Percentiles rank a stretch among this genome's conserved stretches.
Evolutionary conservation across 2,329 filamentous ascomycete genomes (phyloP).

Genomic region (Ophiocordyceps camponoti-saundersi): DNA sequence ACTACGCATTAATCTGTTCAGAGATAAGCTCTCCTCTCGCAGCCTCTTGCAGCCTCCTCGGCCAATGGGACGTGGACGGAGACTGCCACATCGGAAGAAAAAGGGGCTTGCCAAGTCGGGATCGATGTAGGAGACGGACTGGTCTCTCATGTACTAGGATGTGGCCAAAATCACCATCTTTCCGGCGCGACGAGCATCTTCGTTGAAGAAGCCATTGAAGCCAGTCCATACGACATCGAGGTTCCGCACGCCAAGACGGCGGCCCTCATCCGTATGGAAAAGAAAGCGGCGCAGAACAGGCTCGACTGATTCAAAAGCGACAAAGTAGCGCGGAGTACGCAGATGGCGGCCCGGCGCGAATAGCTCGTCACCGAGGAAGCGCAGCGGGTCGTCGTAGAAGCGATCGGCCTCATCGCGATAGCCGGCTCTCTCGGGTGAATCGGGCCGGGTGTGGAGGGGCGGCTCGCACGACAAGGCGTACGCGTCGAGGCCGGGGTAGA

Average conservation of each 20-base stretch:
- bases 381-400: constrained; percentile 55
- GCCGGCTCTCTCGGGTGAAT: constrained; percentile 37
- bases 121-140: constrained; percentile 21
- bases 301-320: constrained; percentile 44
- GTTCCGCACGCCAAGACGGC: constrained; percentile 20
- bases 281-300: constrained; percentile 22
- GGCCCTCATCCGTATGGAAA: constrained; percentile 21
- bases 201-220: constrained; percentile 45
- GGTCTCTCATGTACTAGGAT: no score
- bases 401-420: constrained; percentile 85
- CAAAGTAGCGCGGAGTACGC: constrained; percentile 35
- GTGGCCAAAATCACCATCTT: constrained; percentile 39
- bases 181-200: constrained; percentile 40
- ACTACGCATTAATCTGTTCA: no score
- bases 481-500: constrained; percentile 57
- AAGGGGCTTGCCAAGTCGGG: constrained; percentile 1
- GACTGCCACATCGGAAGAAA: no score
- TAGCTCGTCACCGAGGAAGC: constrained; percentile 40
- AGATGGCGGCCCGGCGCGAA: constrained; percentile 13
- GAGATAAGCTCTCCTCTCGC: no score
- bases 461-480: constrained; percentile 87
- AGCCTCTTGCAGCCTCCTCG: no score
- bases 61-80: no score
- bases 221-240: constrained; percentile 34
- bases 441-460: constrained; percentile 49